A percentile compares a stretch with the other conserved stretches of the same genome.
These are phyloP conservation scores for Phytophthora idaei DNA, from an alignment of 352 stramenopile genomes.

Conservation along the genomic window DNA sequence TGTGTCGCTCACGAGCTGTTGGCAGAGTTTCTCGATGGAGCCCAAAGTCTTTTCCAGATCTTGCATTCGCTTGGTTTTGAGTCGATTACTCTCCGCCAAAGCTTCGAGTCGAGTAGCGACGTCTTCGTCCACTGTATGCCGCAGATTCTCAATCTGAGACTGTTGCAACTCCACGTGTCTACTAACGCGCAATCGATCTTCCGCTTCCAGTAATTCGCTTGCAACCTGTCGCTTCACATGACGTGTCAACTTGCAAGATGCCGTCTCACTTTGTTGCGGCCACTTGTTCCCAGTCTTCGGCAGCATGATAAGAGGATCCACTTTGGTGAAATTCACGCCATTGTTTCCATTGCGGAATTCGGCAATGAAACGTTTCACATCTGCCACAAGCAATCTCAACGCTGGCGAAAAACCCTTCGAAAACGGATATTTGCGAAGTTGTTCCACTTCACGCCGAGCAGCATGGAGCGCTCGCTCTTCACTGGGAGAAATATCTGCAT, in stretches of 20 bases:
- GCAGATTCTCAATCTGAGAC: slow-evolving; percentile 52
- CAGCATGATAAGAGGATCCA: slow-evolving; percentile 58
- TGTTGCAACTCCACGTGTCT: slow-evolving; percentile 50
- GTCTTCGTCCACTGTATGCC: slow-evolving; percentile 47
- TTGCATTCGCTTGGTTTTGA: slow-evolving; percentile 61
- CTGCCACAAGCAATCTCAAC: slow-evolving; percentile 36
- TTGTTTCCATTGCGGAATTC: slow-evolving; percentile 53
- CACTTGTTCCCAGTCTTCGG: slow-evolving; percentile 1
- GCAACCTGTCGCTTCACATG: slow-evolving; percentile 52
- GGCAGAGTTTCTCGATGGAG: slow-evolving; percentile 70
- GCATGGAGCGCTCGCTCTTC: slow-evolving; percentile 28
- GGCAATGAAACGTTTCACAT: slow-evolving; percentile 53
- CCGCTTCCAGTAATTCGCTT: slow-evolving; percentile 30
- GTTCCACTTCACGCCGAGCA: slow-evolving; percentile 42
- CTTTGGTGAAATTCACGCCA: slow-evolving; percentile 43
- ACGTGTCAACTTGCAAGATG: slow-evolving; percentile 56
- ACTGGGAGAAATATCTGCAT: slow-evolving; percentile 33
- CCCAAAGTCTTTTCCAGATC: slow-evolving; percentile 66
- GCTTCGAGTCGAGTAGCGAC: slow-evolving; percentile 47
- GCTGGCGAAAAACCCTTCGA: slow-evolving; percentile 48
- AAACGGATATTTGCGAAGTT: slow-evolving; percentile 67
- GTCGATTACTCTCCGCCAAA: slow-evolving; percentile 59
- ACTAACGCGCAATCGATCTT: slow-evolving; percentile 32
- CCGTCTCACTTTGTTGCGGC: slow-evolving; percentile 7
- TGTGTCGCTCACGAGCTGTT: slow-evolving; percentile 63